Percentiles rank a stretch among this genome's conserved stretches.
Evolutionary conservation across 83 land plant species (phyloP).

Genomic region (Picea mariana): DNA sequence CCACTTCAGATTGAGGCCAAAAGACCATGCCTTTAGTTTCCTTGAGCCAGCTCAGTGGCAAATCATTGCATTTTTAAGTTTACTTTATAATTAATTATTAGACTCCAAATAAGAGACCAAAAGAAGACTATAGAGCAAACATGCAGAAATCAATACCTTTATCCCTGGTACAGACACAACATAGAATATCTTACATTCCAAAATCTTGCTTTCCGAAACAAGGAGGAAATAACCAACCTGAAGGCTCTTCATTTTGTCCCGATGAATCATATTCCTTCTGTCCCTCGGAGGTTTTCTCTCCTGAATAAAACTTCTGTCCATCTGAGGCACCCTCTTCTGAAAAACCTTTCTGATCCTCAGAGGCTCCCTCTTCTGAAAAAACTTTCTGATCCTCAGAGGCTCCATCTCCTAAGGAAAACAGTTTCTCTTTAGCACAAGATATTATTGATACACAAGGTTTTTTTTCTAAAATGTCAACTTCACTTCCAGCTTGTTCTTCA

Average conservation of each 20-base stretch:
- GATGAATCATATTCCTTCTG: not conserved
- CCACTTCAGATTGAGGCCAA: too few species aligned
- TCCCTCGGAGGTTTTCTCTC: not conserved
- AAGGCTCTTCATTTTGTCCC: slow-evolving; percentile 6
- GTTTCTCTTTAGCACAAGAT: not conserved
- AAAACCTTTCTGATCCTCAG: not conserved
- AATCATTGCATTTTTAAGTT: not conserved
- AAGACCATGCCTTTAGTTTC: not conserved
- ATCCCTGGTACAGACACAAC: not conserved
- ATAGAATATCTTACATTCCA: not conserved
- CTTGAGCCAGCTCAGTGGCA: not conserved
- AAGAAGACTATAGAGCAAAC: not conserved
- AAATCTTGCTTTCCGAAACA: not conserved
- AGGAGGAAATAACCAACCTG: slow-evolving; percentile 4
- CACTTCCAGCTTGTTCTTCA: not conserved
- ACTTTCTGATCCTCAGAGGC: not conserved
- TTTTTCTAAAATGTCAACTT: slow-evolving; percentile 2
- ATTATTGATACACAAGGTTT: slow-evolving; percentile 1
- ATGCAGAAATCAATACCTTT: not conserved
- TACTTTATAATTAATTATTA: not conserved
- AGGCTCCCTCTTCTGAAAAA: not conserved
- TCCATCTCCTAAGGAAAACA: not conserved
- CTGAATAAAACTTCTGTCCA: not conserved
- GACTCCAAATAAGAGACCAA: not conserved
- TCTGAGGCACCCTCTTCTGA: not conserved